Conservation (phyloP, 2,329 filamentous ascomycete genomes). For the Penicillium sp. region DNA sequence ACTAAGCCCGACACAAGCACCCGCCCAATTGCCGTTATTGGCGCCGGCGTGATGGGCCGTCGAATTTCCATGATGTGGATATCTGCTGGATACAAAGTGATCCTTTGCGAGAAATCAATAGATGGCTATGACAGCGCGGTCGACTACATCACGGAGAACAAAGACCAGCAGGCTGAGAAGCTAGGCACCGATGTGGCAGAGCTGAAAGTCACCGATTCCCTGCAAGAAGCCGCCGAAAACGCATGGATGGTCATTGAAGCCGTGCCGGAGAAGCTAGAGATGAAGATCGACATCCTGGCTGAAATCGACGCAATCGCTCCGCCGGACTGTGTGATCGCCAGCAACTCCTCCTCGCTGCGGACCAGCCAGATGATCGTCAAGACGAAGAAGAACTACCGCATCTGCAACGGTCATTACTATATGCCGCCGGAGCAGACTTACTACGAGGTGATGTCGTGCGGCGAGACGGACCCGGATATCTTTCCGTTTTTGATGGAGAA, state of each 20-base stretch:
- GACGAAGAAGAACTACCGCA: constrained; percentile 22
- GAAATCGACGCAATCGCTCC: constrained; percentile 14
- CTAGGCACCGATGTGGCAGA: constrained; percentile 13
- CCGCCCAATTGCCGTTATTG: constrained; percentile 25
- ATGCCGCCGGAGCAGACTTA: constrained; percentile 24
- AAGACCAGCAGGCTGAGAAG: constrained; percentile 16
- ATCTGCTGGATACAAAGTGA: constrained; percentile 16
- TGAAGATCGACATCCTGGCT: constrained; percentile 19
- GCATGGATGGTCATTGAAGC: constrained; percentile 24
- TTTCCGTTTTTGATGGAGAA: constrained; percentile 22
- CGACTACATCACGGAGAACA: constrained; percentile 15
- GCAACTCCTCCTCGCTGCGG: constrained; percentile 21
- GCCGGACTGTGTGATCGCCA: constrained; percentile 17
- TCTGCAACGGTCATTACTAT: constrained; percentile 24
- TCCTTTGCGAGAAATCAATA: constrained; percentile 17
- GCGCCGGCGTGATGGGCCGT: constrained; percentile 24
- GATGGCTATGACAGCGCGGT: constrained; percentile 10
- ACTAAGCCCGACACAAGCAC: constrained; percentile 19
- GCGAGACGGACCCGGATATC: constrained; percentile 18
- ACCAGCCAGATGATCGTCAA: constrained; percentile 22
- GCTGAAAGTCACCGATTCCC: constrained; percentile 6
- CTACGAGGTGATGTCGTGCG: constrained; percentile 23
- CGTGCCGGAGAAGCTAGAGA: constrained; percentile 17
- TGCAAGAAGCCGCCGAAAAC: constrained; percentile 13
- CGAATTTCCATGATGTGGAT: constrained; percentile 26